Base-by-base conservation (phyloP, 345 rosid genomes). In the Citrus mangshanensis region DNA sequence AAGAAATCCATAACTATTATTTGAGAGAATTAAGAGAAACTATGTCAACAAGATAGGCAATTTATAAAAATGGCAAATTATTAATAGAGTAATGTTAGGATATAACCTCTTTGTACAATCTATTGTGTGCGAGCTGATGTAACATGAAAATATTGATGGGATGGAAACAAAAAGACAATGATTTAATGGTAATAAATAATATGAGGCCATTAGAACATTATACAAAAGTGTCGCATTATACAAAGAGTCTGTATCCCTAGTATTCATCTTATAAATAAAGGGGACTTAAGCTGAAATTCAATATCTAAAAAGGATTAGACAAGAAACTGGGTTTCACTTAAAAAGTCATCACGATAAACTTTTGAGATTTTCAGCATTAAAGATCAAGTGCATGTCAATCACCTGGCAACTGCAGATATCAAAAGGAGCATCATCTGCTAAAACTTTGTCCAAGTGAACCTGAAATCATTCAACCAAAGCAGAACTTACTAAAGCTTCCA, bases 321-420 rank as follows among this genome's bases (percentile, higher is more conserved):
- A 4, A 37, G 49, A 6, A 73, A 22, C 54, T 34, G 49, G 21
- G 27, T 74, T 18, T 74, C 9, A 7, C 25, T 14, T 7, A 24
- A 27, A 59, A 14, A 18, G 21, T 13, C 9, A 24, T 60, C 3
- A 40, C 14, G 25, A 4, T 4, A 38, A 74, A 40, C 0, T 62
- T 59, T 61, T 18, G 27, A 60, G 16, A 60, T 16, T 9, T 60
- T 27, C 18, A 1, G 51, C 58, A 37, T 21, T 25, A 60, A 71
- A 51, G 61, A 54, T 71, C 25, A 25, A 35, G 32, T 18, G 34
- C 18, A 18, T 4, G 68, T 32, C 62, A 86, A 56, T 83, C 81
- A 93, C 99, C 94, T 96, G 99, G 86, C 99, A 96, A 86, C 98
- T 96, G 89, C 97, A 92, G 73, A 94, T 85, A 85, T 96, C 98